These are phyloP conservation scores for Leccinum sublutescens DNA, from an alignment of 768 basidiomycete species.

Conservation along the genomic window DNA sequence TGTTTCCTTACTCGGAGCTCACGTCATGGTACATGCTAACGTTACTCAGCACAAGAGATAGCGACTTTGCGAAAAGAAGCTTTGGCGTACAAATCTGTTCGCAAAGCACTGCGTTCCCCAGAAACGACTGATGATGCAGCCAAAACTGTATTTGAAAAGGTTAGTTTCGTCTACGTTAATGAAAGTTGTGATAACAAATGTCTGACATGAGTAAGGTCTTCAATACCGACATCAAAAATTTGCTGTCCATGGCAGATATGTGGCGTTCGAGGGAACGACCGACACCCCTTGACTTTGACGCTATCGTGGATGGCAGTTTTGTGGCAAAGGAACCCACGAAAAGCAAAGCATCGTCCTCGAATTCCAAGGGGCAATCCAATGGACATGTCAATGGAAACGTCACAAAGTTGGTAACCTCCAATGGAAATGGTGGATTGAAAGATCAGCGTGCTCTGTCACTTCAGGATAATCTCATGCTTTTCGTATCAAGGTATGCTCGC, in stretches of 20 bases:
- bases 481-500: conserved; percentile 72
- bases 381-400: conserved; percentile 22
- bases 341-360: conserved; percentile 10
- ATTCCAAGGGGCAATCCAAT: conserved; percentile 26
- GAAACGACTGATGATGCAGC: conserved; percentile 50
- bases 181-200: not conserved
- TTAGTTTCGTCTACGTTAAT: conserved; percentile 27
- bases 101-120: conserved; percentile 57
- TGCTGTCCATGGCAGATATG: conserved; percentile 95
- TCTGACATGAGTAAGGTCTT: conserved; percentile 62
- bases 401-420: conserved; percentile 4
- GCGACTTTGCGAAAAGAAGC: conserved; percentile 87
- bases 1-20: conserved; percentile 13
- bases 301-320: conserved; percentile 66
- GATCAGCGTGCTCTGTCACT: conserved; percentile 80
- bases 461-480: conserved; percentile 79
- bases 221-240: conserved; percentile 79
- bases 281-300: conserved; percentile 77
- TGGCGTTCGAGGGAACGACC: conserved; percentile 92
- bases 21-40: not conserved
- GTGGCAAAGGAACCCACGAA: conserved; percentile 34
- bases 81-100: conserved; percentile 79
- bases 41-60: conserved; percentile 76
- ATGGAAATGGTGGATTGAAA: conserved; percentile 47
- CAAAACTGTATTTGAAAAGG: conserved; percentile 81